phyloP scores from a whole-genome alignment of 129 eudicot species.

The Centella asiatica region DNA sequence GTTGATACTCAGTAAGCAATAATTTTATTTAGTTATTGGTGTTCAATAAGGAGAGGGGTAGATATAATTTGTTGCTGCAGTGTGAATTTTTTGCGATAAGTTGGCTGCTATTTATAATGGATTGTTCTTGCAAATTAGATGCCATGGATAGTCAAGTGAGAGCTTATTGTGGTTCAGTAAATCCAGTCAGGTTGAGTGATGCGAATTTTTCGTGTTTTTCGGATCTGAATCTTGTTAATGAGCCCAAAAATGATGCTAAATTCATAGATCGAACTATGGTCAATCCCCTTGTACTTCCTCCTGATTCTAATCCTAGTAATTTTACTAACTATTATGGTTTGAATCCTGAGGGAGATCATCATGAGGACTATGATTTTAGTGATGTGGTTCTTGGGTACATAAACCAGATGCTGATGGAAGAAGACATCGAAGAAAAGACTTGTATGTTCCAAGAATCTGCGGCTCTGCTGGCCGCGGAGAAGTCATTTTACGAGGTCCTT shows the following conservation, averaged over 20 bases:
- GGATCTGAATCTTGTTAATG: constrained; percentile 33
- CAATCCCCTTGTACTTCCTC: constrained; percentile 9
- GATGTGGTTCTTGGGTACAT: constrained; percentile 73
- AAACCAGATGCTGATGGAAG: constrained; percentile 88
- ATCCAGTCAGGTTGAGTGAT: constrained; percentile 27
- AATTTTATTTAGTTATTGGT: not conserved
- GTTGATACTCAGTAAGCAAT: not conserved
- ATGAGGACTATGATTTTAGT: constrained; percentile 73
- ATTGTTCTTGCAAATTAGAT: constrained; percentile 21
- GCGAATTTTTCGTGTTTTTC: constrained; percentile 17
- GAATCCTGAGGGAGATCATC: constrained; percentile 26
- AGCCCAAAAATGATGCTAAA: constrained; percentile 20
- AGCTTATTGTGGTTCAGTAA: constrained; percentile 29
- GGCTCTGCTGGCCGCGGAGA: constrained; percentile 82
- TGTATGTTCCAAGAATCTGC: constrained; percentile 70
- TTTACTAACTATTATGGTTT: constrained; percentile 22
- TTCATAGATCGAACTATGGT: constrained; percentile 17
- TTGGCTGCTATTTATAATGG: constrained; percentile 13
- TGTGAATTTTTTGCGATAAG: not conserved
- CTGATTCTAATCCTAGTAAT: constrained; percentile 20
- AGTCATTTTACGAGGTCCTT: constrained; percentile 66
- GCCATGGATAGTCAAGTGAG: constrained; percentile 49
- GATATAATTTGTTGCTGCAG: not conserved
- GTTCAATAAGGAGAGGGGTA: not conserved
- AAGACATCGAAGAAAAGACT: constrained; percentile 62